These are phyloP conservation scores for Cercis canadensis DNA, from an alignment of 306 rosid species.

Conservation along the genomic window DNA sequence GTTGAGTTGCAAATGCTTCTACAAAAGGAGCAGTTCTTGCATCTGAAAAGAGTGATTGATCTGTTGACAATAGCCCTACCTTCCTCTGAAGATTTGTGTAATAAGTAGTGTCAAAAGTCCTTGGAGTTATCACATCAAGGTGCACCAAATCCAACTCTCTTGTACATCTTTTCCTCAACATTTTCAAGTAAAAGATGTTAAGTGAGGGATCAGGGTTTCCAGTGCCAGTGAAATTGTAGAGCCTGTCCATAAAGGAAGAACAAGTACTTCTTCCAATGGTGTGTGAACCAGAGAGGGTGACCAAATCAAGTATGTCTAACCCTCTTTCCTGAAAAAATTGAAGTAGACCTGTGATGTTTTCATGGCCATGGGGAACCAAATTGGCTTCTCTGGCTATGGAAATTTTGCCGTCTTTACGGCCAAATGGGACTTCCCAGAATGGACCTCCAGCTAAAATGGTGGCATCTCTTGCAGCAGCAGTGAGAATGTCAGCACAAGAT, in stretches of 20 bases:
- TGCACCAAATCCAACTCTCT: constrained; percentile 48
- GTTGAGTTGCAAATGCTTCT: constrained; percentile 66
- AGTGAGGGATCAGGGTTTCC: constrained; percentile 72
- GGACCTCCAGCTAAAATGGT: constrained; percentile 85
- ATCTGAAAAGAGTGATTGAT: constrained; percentile 72
- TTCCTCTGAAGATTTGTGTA: constrained; percentile 73
- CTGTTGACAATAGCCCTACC: constrained; percentile 72
- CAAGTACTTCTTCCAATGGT: constrained; percentile 83
- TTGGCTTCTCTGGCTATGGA: constrained; percentile 71
- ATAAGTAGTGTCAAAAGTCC: constrained; percentile 64
- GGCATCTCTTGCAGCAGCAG: constrained; percentile 89
- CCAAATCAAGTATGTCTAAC: constrained; percentile 74
- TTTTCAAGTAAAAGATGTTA: constrained; percentile 49
- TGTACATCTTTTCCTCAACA: constrained; percentile 61
- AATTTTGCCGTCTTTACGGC: constrained; percentile 72
- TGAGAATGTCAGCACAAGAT: constrained; percentile 87
- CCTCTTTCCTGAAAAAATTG: constrained; percentile 53
- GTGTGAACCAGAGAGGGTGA: constrained; percentile 85
- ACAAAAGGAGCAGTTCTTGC: constrained; percentile 72
- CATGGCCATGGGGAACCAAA: constrained; percentile 81
- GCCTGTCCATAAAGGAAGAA: constrained; percentile 53
- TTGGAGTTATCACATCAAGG: constrained; percentile 77
- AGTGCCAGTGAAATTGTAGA: constrained; percentile 60
- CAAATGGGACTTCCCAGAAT: constrained; percentile 90
- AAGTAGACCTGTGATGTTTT: constrained; percentile 66